Evolutionary conservation across 306 rosid species (phyloP).

Genomic region (Mimosa bimucronata): DNA sequence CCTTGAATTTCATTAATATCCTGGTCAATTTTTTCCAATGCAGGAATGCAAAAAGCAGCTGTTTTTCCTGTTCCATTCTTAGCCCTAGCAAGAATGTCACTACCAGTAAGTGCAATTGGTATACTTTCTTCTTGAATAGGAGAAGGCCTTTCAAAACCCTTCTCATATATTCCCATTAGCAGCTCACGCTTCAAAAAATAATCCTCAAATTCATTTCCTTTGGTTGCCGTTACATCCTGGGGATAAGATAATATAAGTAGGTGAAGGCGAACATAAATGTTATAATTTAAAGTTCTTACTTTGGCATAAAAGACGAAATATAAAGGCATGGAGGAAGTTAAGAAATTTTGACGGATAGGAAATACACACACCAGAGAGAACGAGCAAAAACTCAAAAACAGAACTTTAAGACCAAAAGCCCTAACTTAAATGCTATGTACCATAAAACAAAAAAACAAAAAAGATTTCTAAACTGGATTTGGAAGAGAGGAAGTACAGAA

Average conservation of each 20-base stretch:
- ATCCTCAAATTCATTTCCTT: slow-evolving; percentile 99
- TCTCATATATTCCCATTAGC: slow-evolving; percentile 99
- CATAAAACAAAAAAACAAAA: too few species aligned
- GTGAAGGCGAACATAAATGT: slow-evolving; percentile 31
- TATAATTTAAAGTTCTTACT: background rate
- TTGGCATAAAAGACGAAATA: background rate
- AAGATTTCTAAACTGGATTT: too few species aligned
- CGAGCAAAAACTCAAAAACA: background rate
- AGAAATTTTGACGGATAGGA: background rate
- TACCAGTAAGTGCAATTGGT: slow-evolving; percentile 97
- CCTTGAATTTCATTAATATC: slow-evolving; percentile 92
- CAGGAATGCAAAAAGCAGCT: slow-evolving; percentile 97
- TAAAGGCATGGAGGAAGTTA: background rate
- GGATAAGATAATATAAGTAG: slow-evolving; percentile 17
- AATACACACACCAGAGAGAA: background rate
- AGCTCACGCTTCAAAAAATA: slow-evolving; percentile 97
- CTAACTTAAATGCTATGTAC: too few species aligned
- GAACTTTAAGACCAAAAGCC: background rate
- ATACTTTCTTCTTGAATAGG: slow-evolving; percentile 99
- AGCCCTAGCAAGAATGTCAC: slow-evolving; percentile 99
- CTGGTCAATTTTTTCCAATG: slow-evolving; percentile 96
- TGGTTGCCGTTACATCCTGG: slow-evolving; percentile 98
- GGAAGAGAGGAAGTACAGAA: background rate
- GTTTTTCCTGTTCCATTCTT: slow-evolving; percentile 99
- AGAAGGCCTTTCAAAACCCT: slow-evolving; percentile 98